A percentile compares a stretch with the other conserved stretches of the same genome.
Evolutionary conservation across 1,284 basidiomycete genomes (phyloP).

Genomic region (Ganoderma lingzhi): DNA sequence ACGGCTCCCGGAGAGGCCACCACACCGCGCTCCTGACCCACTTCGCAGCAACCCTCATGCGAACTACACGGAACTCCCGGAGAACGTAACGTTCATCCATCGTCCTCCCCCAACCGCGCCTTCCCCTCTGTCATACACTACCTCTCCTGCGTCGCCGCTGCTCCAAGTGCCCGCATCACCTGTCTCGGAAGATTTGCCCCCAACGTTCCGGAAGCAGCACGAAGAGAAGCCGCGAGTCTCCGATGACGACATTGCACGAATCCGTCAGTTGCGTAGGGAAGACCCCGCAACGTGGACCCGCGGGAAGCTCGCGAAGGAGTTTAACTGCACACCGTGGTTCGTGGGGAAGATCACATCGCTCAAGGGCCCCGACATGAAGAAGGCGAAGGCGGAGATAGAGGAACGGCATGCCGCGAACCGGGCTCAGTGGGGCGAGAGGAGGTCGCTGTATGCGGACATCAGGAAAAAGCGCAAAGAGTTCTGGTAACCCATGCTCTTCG

Average conservation of each 20-base stretch:
- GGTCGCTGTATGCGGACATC: constrained; percentile 42
- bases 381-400: constrained; percentile 39
- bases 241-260: constrained; percentile 59
- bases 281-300: constrained; percentile 46
- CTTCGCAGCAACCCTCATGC: constrained; percentile 65
- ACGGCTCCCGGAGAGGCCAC: constrained; percentile 59
- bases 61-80: constrained; percentile 60
- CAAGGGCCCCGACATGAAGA: constrained; percentile 34
- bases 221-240: constrained; percentile 51
- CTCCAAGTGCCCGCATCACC: constrained; percentile 49
- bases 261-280: constrained; percentile 59
- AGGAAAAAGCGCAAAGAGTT: constrained; percentile 46
- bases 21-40: constrained; percentile 71
- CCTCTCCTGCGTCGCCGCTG: constrained; percentile 73
- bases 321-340: constrained; percentile 46
- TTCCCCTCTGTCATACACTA: constrained; percentile 72
- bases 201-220: constrained; percentile 47
- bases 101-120: constrained; percentile 78
- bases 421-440: constrained; percentile 48
- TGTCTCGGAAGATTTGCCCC: constrained; percentile 52
- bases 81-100: constrained; percentile 77
- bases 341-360: constrained; percentile 46
- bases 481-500: constrained; percentile 39
- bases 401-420: constrained; percentile 41
- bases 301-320: constrained; percentile 45